A percentile compares a stretch with the other conserved stretches of the same genome.
These are phyloP conservation scores for Linnemannia elongata DNA, from an alignment of 192 early-diverging fungal species.

Conservation along the genomic window DNA sequence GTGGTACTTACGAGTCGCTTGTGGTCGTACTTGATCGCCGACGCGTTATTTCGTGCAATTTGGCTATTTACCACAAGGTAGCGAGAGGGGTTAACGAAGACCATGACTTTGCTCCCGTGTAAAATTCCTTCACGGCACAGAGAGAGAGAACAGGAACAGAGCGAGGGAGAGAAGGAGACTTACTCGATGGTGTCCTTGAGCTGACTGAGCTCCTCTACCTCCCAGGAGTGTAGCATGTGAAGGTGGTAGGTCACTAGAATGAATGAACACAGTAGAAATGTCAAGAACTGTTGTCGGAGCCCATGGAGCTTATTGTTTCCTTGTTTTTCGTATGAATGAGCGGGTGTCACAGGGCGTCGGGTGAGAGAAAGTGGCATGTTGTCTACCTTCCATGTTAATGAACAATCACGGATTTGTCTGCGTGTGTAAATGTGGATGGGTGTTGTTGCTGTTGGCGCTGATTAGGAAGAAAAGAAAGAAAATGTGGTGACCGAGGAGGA, in stretches of 20 bases:
- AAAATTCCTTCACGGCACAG: not conserved
- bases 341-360: too few relatives aligned
- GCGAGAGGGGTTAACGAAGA: not conserved
- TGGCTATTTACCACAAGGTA: not conserved
- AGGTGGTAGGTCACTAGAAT: conserved; percentile 13
- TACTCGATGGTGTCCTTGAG: conserved; percentile 32
- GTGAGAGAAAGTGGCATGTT: too few relatives aligned
- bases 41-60: conserved; percentile 27
- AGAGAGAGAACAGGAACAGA: not conserved
- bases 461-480: not conserved
- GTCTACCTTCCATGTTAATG: too few relatives aligned
- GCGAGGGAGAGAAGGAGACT: not conserved
- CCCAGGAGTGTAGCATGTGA: conserved; percentile 35
- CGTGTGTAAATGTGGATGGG: too few relatives aligned
- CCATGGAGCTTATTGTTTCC: too few relatives aligned
- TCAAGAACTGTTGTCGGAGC: too few relatives aligned
- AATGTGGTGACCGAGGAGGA: not conserved
- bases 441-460: too few relatives aligned
- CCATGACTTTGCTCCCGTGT: too few relatives aligned
- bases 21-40: conserved; percentile 40
- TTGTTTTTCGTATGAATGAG: too few relatives aligned
- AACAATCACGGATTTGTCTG: too few relatives aligned
- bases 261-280: not conserved
- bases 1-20: conserved; percentile 14
- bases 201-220: conserved; percentile 4